phyloP scores from a whole-genome alignment of 2,329 filamentous ascomycete species.

The Fusarium devonianum region DNA sequence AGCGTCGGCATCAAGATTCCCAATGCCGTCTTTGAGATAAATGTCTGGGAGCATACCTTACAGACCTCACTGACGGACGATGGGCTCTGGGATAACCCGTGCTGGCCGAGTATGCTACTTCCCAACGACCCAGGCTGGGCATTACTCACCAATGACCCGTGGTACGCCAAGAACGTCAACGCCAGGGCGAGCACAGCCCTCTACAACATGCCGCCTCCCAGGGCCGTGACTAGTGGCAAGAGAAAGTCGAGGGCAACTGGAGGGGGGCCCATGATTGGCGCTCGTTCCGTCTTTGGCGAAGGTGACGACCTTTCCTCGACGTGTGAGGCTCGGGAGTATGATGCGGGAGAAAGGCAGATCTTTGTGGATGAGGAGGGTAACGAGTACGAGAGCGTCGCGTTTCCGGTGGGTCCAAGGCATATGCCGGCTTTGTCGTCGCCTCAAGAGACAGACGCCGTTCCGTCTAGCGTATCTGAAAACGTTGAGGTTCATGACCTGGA shows the following conservation, averaged over 20 bases:
- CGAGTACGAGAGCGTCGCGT: background rate
- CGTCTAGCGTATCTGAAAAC: background rate
- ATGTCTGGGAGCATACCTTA: background rate
- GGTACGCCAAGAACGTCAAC: background rate
- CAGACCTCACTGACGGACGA: background rate
- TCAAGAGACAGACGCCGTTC: background rate
- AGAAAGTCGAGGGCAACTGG: background rate
- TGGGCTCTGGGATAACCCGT: conserved; percentile 1
- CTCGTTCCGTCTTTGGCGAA: background rate
- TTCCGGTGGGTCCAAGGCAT: background rate
- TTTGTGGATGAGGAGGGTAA: conserved; percentile 1
- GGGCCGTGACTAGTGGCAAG: background rate
- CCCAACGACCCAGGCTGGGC: conserved; percentile 5
- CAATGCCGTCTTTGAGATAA: background rate
- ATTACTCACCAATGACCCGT: conserved; percentile 1
- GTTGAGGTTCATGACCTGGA: background rate
- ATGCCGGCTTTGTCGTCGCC: background rate
- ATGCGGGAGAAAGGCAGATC: background rate
- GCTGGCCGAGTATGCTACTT: conserved; percentile 1
- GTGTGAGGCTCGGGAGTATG: background rate
- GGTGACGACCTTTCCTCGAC: background rate
- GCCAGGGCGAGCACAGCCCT: background rate
- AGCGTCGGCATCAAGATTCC: background rate
- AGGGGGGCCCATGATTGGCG: background rate
- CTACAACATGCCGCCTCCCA: background rate